Evolutionary conservation across 202 grass and related monocot species (phyloP).

Genomic region (Zizania palustris): DNA sequence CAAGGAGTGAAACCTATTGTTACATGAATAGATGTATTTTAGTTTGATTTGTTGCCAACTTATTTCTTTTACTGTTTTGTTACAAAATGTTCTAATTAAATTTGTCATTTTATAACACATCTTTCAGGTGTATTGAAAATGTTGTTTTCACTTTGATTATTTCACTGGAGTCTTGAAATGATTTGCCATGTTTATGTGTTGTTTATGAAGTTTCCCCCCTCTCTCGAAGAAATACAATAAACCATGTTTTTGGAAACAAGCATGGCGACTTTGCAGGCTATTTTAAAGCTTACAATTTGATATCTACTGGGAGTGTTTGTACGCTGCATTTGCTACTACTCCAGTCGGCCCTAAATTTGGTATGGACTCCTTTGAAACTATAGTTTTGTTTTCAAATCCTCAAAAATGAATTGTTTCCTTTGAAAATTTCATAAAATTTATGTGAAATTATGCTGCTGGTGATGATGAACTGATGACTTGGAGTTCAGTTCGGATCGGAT

Average conservation of each 20-base stretch:
- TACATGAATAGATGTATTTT: constrained; percentile 11
- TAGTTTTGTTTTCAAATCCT: too few species aligned
- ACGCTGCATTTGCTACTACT: too few species aligned
- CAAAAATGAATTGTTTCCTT: too few species aligned
- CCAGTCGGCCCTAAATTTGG: too few species aligned
- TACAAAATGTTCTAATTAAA: constrained; percentile 1
- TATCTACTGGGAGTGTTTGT: too few species aligned
- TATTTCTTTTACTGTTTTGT: constrained; percentile 13
- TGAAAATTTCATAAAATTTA: too few species aligned
- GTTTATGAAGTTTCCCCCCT: background rate
- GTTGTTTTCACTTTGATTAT: background rate
- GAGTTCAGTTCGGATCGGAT: too few species aligned
- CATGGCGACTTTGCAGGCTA: background rate
- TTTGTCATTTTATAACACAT: constrained; percentile 19
- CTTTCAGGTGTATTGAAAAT: constrained; percentile 24
- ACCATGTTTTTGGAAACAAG: background rate
- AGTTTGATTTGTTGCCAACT: constrained; percentile 5
- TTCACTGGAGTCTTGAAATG: constrained; percentile 10
- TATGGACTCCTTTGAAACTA: too few species aligned
- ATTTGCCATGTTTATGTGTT: background rate
- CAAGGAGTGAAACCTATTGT: background rate
- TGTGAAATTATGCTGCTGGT: too few species aligned
- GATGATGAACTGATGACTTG: too few species aligned
- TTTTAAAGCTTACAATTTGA: too few species aligned
- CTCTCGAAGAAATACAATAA: background rate